Evolutionary conservation across 208 protist genomes (phyloP).

Genomic region (Crithidia sp.): DNA sequence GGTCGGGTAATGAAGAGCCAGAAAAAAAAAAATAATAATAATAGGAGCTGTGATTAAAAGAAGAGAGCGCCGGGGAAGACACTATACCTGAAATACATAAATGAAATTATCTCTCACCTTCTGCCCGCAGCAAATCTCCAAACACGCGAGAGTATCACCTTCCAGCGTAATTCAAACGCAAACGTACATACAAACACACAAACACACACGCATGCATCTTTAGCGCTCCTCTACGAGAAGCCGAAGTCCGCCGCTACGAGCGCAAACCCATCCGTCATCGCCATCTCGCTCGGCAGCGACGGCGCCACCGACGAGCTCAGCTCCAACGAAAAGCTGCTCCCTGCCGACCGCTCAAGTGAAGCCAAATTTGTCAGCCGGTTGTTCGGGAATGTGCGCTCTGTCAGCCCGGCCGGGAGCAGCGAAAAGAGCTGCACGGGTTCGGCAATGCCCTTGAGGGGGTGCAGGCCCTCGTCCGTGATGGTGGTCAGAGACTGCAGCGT

Average conservation of each 20-base stretch:
- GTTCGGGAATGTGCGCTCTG: not conserved
- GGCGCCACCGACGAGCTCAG: not conserved
- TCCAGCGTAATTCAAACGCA: no score
- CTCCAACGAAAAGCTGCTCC: not conserved
- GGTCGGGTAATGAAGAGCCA: no score
- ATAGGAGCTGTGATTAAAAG: no score
- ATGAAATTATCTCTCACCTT: no score
- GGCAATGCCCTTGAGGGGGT: constrained; percentile 30
- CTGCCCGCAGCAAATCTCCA: no score
- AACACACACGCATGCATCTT: no score
- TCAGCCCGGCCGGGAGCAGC: not conserved
- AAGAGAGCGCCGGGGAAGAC: no score
- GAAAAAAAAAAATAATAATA: no score
- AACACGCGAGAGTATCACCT: no score
- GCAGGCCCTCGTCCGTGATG: constrained; percentile 27
- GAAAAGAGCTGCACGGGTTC: not conserved
- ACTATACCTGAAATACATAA: no score
- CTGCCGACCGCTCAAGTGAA: not conserved
- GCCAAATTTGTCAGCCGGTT: not conserved
- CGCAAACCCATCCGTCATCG: not conserved
- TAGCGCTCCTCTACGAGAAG: not conserved
- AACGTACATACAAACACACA: no score
- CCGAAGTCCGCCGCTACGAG: not conserved
- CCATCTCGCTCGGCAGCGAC: not conserved
- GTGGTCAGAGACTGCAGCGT: not conserved